Base-by-base conservation (phyloP, 495 filamentous ascomycete species). In the Xylaria curta region DNA sequence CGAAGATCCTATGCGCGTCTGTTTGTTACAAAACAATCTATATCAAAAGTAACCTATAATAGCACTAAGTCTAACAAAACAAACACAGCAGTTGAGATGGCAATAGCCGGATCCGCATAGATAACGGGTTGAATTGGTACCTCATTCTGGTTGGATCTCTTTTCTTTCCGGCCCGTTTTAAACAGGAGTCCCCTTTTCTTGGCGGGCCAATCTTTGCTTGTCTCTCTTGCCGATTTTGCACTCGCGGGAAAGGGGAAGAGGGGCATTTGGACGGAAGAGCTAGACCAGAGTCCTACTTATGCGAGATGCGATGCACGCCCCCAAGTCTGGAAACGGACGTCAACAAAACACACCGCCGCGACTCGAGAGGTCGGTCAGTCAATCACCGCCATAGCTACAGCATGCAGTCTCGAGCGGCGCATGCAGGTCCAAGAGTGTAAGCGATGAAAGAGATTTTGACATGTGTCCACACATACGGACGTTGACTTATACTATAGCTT, bases 341-440 rank as follows among this genome's bases (percentile, higher is more conserved):
- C 65, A 67, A 67, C 49, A 67, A 67, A 67, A 67, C 65, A 67
- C 65, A 67, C 65, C 63, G 49, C 65, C 33, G 65, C 65, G 12
- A 26, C 44, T 56, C 47, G 46, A 33, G 31, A 54, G 65, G 47
- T 51, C 47, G 12, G 36, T 67, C 65, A n/a, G 49, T 56, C 65
- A 67, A 44, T 36, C 65, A 54, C 64, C 28, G 38, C 17, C 8
- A 33, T 54, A 24, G 19, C 26, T 46, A 36, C 36, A 40, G 15
- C 47, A 53, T 66, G 47, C 42, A 46, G 36, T 46, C 15, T 51
- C 42, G 44, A 67, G 19, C 64, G 28, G 49, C 9, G 10, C 21
- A 44, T 67, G 49, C 49, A 67, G 33, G 49, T 56, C 49, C 49
- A 33, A 26, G 33, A 42, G 21, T 56, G 47, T 3, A 38, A 67